These are phyloP conservation scores for Picochlorum costavermella DNA, from an alignment of 139 green algal species.

Conservation along the genomic window DNA sequence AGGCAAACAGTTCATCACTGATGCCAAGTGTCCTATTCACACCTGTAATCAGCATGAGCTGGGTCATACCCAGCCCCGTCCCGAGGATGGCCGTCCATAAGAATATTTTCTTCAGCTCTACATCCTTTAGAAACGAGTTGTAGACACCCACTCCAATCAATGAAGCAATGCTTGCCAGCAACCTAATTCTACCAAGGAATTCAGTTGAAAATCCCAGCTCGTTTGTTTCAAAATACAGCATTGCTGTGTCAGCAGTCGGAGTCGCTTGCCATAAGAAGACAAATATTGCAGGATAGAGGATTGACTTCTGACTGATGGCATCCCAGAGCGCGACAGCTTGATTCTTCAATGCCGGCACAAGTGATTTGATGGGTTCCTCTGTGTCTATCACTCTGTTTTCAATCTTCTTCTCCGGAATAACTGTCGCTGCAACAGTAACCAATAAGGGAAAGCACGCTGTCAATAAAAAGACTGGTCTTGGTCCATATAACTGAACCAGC, in stretches of 20 bases:
- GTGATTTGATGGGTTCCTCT: not conserved
- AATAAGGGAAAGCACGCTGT: constrained; percentile 67
- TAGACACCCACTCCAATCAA: constrained; percentile 71
- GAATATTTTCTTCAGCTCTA: constrained; percentile 60
- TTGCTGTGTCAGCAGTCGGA: constrained; percentile 54
- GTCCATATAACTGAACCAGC: constrained; percentile 35
- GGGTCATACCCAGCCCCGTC: constrained; percentile 63
- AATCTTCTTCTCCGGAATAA: constrained; percentile 48
- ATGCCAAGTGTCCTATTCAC: constrained; percentile 54
- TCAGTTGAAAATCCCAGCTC: constrained; percentile 63
- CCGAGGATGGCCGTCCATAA: constrained; percentile 65
- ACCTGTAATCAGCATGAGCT: constrained; percentile 70
- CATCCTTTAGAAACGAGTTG: constrained; percentile 57
- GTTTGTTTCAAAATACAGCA: constrained; percentile 80
- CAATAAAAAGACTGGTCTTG: constrained; percentile 51
- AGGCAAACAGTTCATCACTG: constrained; percentile 79
- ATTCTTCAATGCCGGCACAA: constrained; percentile 14
- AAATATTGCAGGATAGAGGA: constrained; percentile 65
- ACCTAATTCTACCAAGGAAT: constrained; percentile 85
- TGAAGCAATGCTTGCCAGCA: constrained; percentile 66
- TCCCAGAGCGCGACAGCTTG: constrained; percentile 39
- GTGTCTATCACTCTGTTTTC: not conserved
- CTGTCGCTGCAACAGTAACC: constrained; percentile 36
- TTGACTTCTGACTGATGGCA: constrained; percentile 41
- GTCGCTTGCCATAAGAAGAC: constrained; percentile 75